These are phyloP conservation scores for Tylopilus felleus DNA, from an alignment of 768 basidiomycete species.

Conservation along the genomic window DNA sequence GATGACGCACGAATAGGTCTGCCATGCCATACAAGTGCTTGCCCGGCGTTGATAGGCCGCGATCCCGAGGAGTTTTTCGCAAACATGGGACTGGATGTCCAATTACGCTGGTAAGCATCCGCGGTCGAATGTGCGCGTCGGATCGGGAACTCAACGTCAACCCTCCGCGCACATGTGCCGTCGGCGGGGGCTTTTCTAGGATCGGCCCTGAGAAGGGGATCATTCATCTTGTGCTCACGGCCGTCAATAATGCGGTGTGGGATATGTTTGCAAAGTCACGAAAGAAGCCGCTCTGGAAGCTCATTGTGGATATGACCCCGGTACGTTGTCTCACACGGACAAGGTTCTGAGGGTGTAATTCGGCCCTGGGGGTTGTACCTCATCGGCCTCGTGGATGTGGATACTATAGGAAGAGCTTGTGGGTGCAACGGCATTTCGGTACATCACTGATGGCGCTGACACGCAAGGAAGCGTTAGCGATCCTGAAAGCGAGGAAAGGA, in stretches of 20 bases:
- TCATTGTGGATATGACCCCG: conserved; percentile 84
- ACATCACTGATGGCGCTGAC: conserved; percentile 92
- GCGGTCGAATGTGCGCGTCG: neutral
- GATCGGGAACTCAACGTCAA: neutral
- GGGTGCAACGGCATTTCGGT: conserved; percentile 72
- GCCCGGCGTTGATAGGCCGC: conserved; percentile 79
- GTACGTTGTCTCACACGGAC: conserved; percentile 33
- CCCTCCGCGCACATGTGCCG: neutral
- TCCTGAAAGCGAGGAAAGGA: conserved; percentile 71
- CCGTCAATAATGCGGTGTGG: conserved; percentile 90
- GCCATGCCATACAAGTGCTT: conserved; percentile 72
- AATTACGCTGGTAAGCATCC: conserved; percentile 71
- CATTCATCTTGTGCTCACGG: conserved; percentile 83
- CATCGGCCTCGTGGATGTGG: conserved; percentile 5
- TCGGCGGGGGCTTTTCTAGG: conserved; percentile 39
- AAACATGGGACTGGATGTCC: conserved; percentile 88
- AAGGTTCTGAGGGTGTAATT: neutral
- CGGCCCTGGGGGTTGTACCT: neutral
- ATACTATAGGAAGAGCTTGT: conserved; percentile 66
- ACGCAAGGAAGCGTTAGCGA: conserved; percentile 77
- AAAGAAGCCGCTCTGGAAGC: conserved; percentile 88
- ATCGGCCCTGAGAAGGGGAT: conserved; percentile 93
- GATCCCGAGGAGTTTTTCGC: conserved; percentile 76
- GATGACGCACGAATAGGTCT: conserved; percentile 45
- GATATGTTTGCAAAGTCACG: conserved; percentile 80